phyloP scores from a whole-genome alignment of 225 moss, liverwort and hornwort genomes.

The Pleurozium schreberi region DNA sequence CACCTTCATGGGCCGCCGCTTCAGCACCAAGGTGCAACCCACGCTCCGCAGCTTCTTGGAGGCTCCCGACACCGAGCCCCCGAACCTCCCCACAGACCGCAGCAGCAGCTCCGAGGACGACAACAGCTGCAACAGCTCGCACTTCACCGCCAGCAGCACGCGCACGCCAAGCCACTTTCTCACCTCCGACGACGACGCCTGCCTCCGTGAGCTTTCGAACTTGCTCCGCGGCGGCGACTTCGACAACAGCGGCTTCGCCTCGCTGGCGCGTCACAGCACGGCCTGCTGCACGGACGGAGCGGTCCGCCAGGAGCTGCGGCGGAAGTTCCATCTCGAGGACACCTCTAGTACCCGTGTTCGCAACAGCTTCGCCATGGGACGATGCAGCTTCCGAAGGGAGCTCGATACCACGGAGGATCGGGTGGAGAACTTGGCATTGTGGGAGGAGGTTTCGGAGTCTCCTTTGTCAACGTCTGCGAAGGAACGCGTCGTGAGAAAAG shows the following conservation, averaged over 20 bases:
- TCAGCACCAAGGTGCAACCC: slow-evolving; percentile 1
- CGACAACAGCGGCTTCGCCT: background rate
- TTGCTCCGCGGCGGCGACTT: background rate
- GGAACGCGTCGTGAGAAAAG: background rate
- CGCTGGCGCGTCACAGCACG: slow-evolving; percentile 22
- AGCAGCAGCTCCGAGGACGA: slow-evolving; percentile 5
- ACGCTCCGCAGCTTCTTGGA: background rate
- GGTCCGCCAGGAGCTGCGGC: slow-evolving; percentile 20
- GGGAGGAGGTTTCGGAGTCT: slow-evolving; percentile 9
- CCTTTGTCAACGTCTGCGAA: background rate
- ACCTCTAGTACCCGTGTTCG: background rate
- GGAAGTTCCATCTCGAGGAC: slow-evolving; percentile 2
- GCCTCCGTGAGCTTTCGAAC: background rate
- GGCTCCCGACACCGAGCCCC: background rate
- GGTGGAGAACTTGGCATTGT: slow-evolving; percentile 21
- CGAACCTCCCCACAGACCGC: background rate
- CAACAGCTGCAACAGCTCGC: background rate
- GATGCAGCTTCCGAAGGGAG: slow-evolving; percentile 18
- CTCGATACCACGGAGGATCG: slow-evolving; percentile 18
- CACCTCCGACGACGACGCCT: slow-evolving; percentile 8
- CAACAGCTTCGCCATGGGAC: slow-evolving; percentile 10
- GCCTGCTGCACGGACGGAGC: slow-evolving; percentile 23
- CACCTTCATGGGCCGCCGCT: background rate
- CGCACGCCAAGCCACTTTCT: background rate
- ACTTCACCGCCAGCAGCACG: background rate